Conservation (phyloP, 2,329 filamentous ascomycete genomes). For the Ophiostoma ips region DNA sequence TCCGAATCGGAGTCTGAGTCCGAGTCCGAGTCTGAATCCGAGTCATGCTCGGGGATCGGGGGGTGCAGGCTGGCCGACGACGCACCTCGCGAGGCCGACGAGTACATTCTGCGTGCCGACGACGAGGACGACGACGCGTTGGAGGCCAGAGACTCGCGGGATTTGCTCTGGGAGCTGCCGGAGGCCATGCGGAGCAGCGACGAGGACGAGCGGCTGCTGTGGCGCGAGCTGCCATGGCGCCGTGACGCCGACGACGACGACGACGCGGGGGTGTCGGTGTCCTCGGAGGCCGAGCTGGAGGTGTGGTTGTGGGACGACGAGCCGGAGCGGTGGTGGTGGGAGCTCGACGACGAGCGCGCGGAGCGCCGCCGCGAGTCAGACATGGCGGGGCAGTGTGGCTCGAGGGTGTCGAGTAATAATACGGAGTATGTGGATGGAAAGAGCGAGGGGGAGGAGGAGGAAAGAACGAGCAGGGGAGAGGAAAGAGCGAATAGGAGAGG, state of each 20-base stretch:
- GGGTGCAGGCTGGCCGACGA: background rate
- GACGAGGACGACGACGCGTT: background rate
- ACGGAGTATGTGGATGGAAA: too few species aligned
- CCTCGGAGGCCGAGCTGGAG: background rate
- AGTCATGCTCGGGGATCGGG: background rate
- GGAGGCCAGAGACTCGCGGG: background rate
- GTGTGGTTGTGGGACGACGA: slow-evolving; percentile 2
- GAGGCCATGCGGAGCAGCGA: slow-evolving; percentile 7
- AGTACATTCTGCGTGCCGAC: background rate
- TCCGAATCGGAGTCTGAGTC: too few species aligned
- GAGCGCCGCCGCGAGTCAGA: slow-evolving; percentile 8
- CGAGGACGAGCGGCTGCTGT: slow-evolving; percentile 9
- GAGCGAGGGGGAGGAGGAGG: background rate
- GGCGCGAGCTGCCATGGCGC: slow-evolving; percentile 9
- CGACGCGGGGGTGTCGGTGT: background rate
- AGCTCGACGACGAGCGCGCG: slow-evolving; percentile 6
- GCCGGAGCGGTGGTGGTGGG: slow-evolving; percentile 6
- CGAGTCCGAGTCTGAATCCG: too few species aligned
- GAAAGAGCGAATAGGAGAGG: background rate
- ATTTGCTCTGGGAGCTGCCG: background rate
- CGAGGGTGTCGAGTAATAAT: background rate
- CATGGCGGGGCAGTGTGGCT: slow-evolving; percentile 8
- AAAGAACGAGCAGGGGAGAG: background rate
- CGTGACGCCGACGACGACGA: slow-evolving; percentile 8
- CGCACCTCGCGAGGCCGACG: background rate